These are phyloP conservation scores for Actinidia arguta DNA, from an alignment of 179 eudicot species.

Conservation along the genomic window DNA sequence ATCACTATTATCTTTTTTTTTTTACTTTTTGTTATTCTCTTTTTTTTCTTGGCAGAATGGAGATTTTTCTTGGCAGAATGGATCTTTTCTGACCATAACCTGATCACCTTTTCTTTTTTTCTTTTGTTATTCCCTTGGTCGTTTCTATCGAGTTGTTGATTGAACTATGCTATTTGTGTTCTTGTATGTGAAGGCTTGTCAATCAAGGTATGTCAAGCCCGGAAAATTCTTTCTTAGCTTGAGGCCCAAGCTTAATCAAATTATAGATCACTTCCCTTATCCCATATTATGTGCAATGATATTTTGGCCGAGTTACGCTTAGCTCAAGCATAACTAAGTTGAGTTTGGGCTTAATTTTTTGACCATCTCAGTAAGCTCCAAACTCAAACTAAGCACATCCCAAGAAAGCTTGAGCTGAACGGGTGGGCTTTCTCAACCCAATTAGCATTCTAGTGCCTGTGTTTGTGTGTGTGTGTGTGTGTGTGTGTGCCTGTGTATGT, in stretches of 20 bases:
- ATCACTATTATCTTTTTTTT: too few relatives aligned
- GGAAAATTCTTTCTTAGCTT: background rate
- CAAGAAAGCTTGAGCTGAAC: background rate
- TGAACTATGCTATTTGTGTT: background rate
- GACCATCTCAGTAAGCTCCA: background rate
- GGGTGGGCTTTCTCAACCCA: background rate
- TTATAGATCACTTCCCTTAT: background rate
- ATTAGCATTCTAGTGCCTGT: background rate
- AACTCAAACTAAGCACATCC: too few relatives aligned
- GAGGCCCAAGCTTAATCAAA: too few relatives aligned
- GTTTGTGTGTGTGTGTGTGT: background rate
- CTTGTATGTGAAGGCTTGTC: background rate
- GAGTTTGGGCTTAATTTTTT: background rate
- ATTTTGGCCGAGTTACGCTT: background rate
- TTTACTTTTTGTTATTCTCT: too few relatives aligned
- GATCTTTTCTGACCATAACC: too few relatives aligned
- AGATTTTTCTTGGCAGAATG: too few relatives aligned
- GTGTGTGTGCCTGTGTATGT: too few relatives aligned
- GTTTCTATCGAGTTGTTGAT: background rate
- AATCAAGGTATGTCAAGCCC: background rate
- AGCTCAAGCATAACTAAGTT: too few relatives aligned
- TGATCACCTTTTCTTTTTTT: background rate
- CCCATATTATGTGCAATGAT: background rate
- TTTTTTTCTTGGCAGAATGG: too few relatives aligned
- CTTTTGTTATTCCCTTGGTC: background rate